Base-by-base conservation (phyloP, 2,329 filamentous ascomycete genomes). In the Aspergillus hiratsukae region DNA sequence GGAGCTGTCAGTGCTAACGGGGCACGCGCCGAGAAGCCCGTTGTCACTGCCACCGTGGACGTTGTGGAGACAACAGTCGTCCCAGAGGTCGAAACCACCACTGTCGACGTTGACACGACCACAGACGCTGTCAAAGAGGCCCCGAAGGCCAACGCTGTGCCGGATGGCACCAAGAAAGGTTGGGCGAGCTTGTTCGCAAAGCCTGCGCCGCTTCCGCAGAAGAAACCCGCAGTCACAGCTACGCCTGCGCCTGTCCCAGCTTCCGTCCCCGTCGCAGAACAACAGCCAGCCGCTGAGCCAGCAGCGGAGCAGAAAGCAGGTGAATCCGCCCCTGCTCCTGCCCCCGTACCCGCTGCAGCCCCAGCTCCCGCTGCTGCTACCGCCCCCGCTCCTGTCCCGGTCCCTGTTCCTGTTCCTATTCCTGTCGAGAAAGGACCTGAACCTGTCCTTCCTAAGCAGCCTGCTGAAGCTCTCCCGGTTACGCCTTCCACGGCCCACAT, bases 161-260 rank as follows among this genome's bases (percentile, higher is more conserved):
- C 73, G 4, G 75, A 76, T 56, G 72, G 71, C 41, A 66, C 74
- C 50, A 77, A 76, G 71, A 76, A 74, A 66, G 74, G 73, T 51
- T 91, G 88, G 88, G 88, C 88, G 40, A 89, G 87, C 74, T 87
- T 91, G 81, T 83, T 91, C 60, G 83, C 86, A 37, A 88, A 87
- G 77, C 78, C 81, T 43, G 76, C 81, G 40, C 80, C 84, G 41
- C 72, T 76, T 53, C 69, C 71, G 50, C 74, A 78, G 59, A 81
- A 81, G 71, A 78, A 80, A 64, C 77, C 81, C 55, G 79, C 71
- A 46, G 63, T 48, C 11, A 31, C 29, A 21, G 23, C 51, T 23
- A 45, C 51, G 4, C 51, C 41, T 29, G 29, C 45, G 23, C 35
- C 53, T 54, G 46, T 27, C 17, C 53, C 58, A 21, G 55, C 45